Conservation (phyloP, 306 rosid genomes). For the Abrus pulchellus region DNA sequence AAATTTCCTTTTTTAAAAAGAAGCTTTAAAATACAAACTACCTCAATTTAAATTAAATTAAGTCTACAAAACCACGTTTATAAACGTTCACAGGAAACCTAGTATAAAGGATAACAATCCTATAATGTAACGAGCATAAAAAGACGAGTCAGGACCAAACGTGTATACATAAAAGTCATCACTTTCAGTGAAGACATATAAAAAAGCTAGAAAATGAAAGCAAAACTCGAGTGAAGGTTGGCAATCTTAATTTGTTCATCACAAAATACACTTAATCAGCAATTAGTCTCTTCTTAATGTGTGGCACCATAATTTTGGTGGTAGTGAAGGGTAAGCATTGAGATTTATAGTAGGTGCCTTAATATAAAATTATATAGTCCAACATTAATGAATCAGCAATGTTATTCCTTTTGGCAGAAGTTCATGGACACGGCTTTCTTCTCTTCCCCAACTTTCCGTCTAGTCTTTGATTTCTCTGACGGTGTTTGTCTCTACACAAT, state of each 20-base stretch:
- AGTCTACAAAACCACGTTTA: too few relatives aligned
- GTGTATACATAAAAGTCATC: slow-evolving; percentile 37
- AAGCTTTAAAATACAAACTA: too few relatives aligned
- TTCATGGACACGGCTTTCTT: background rate
- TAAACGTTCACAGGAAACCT: too few relatives aligned
- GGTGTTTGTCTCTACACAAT: background rate
- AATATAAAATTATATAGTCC: background rate
- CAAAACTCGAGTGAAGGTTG: slow-evolving; percentile 42
- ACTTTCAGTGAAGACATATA: slow-evolving; percentile 44
- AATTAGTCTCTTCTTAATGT: slow-evolving; percentile 27
- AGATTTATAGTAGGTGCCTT: background rate
- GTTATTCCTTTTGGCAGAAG: background rate
- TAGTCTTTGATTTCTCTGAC: background rate
- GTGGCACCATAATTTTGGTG: slow-evolving; percentile 39
- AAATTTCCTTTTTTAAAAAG: too few relatives aligned
- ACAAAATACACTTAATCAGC: slow-evolving; percentile 18
- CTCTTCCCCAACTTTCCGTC: background rate
- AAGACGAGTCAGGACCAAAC: slow-evolving; percentile 25
- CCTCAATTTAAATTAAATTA: too few relatives aligned
- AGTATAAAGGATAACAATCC: background rate
- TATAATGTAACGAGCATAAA: background rate
- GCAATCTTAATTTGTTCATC: slow-evolving; percentile 41
- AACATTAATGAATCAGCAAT: slow-evolving; percentile 3
- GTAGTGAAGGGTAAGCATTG: background rate
- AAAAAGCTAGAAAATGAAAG: background rate